Percentiles rank a stretch among this genome's conserved stretches.
Conservation (phyloP, 1,139 yeast species). For the Meyerozyma guilliermondii region DNA sequence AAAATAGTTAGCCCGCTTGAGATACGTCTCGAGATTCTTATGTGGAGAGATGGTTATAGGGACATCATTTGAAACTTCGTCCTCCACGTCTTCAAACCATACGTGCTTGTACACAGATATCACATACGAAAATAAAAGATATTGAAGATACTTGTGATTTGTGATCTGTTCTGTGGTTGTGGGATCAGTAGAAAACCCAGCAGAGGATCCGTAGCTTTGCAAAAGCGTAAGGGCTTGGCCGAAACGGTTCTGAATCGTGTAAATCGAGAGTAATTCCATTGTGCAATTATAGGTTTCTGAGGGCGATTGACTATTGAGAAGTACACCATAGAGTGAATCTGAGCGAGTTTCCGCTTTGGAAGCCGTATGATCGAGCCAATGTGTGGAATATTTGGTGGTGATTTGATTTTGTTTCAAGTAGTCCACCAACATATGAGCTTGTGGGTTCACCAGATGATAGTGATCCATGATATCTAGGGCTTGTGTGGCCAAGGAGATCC, state of each 20-base stretch:
- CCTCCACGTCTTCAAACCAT: background rate
- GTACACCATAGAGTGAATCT: background rate
- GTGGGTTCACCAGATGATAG: slow-evolving; percentile 8
- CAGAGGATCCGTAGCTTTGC: background rate
- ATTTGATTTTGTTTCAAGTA: background rate
- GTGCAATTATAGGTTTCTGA: background rate
- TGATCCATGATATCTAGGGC: slow-evolving; percentile 9
- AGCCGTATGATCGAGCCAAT: background rate
- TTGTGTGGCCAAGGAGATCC: slow-evolving; percentile 2
- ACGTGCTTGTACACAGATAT: background rate
- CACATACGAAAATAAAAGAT: background rate
- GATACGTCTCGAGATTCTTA: slow-evolving; percentile 1
- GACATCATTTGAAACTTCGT: background rate
- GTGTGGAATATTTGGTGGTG: background rate
- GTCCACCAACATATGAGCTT: slow-evolving; percentile 3
- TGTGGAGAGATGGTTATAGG: background rate
- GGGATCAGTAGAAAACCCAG: background rate
- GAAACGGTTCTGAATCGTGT: background rate
- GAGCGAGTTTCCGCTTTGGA: background rate
- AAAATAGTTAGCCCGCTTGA: slow-evolving; percentile 1
- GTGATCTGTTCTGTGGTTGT: background rate
- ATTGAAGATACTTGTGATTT: background rate
- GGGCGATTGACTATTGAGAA: background rate
- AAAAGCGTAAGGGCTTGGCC: background rate
- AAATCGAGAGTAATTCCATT: background rate